Percentiles rank a stretch among this genome's conserved stretches.
phyloP scores from a whole-genome alignment of 164 flowering plant genomes.

The Stephania yunnanensis region DNA sequence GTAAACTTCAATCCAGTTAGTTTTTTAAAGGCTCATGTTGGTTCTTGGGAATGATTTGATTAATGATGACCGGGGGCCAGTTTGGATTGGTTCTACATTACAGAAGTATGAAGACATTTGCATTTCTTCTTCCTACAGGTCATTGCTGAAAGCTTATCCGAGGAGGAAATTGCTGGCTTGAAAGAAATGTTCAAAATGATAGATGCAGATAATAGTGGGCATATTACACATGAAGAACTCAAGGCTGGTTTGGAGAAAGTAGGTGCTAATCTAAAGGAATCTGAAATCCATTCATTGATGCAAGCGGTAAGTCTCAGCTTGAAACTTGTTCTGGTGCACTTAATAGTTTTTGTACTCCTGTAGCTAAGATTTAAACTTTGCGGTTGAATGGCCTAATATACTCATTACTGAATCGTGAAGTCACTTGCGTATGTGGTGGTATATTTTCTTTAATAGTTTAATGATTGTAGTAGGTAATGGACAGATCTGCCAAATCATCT shows the following conservation, averaged over 20 bases:
- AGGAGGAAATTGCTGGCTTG: conserved; percentile 68
- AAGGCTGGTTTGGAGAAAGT: conserved; percentile 51
- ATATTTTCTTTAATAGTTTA: not conserved
- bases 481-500: no score
- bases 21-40: not conserved
- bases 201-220: conserved; percentile 54
- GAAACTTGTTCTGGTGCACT: not conserved
- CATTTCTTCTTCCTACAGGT: conserved; percentile 25
- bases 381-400: not conserved
- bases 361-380: not conserved
- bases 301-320: conserved; percentile 43
- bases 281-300: conserved; percentile 47
- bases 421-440: not conserved
- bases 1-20: not conserved
- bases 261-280: conserved; percentile 52
- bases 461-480: not conserved
- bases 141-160: conserved; percentile 55
- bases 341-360: not conserved
- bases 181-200: conserved; percentile 74
- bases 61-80: not conserved
- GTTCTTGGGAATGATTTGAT: not conserved
- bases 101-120: not conserved
- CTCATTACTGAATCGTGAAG: not conserved
- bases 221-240: conserved; percentile 55
- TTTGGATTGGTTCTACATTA: not conserved